Conservation (phyloP, 1,284 basidiomycete species). For the Boletus calvinii region DNA sequence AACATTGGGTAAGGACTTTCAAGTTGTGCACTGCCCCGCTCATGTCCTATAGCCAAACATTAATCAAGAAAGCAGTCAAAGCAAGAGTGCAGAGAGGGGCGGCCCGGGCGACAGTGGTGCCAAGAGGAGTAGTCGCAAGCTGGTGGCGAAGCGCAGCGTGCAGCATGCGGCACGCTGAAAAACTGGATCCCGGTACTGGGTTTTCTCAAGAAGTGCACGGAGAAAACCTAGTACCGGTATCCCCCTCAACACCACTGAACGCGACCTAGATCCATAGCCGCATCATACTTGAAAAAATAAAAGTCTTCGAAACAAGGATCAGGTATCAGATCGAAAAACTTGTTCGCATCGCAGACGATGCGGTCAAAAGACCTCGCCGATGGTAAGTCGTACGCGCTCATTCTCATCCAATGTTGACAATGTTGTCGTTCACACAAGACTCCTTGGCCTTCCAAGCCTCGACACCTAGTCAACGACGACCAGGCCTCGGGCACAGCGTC, state of each 20-base stretch:
- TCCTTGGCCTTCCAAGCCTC: slow-evolving; percentile 89
- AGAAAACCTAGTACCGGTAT: too few species aligned
- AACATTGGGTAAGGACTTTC: too few species aligned
- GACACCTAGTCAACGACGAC: slow-evolving; percentile 52
- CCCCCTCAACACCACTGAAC: slow-evolving; percentile 54
- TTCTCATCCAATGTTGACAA: slow-evolving; percentile 2
- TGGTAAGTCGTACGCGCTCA: slow-evolving; percentile 47
- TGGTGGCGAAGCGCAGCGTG: too few species aligned
- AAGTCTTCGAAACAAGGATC: slow-evolving; percentile 81
- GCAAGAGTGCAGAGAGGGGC: too few species aligned
- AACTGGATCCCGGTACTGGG: too few species aligned
- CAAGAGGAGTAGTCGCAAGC: too few species aligned
- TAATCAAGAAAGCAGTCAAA: too few species aligned
- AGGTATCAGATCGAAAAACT: slow-evolving; percentile 96
- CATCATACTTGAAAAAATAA: slow-evolving; percentile 85
- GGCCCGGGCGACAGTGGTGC: too few species aligned
- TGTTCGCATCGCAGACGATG: slow-evolving; percentile 68
- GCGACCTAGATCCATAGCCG: slow-evolving; percentile 40
- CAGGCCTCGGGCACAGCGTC: slow-evolving; percentile 36
- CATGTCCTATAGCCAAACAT: too few species aligned
- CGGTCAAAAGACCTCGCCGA: slow-evolving; percentile 59
- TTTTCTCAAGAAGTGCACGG: too few species aligned
- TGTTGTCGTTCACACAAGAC: slow-evolving; percentile 47
- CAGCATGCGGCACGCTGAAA: too few species aligned
- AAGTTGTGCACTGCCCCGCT: too few species aligned